A percentile compares a stretch with the other conserved stretches of the same genome.
These are phyloP conservation scores for Agapanthus africanus DNA, from an alignment of 106 monocot species.

Conservation along the genomic window DNA sequence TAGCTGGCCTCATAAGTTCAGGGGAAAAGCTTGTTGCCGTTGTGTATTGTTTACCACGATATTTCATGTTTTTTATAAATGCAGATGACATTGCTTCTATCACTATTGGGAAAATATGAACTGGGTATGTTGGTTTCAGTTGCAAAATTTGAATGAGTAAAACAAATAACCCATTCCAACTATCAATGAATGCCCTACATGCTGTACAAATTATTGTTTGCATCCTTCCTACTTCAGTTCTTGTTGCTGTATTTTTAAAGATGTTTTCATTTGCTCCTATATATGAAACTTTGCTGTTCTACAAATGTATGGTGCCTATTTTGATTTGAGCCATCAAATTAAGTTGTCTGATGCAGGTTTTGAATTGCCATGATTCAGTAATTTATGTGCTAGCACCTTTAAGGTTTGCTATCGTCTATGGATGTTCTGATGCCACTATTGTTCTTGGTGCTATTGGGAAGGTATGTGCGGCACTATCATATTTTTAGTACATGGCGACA, in stretches of 20 bases:
- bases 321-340: constrained; percentile 5
- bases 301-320: not conserved
- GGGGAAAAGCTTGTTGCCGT: not conserved
- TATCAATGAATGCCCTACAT: not conserved
- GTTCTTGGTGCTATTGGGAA: constrained; percentile 96
- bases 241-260: not conserved
- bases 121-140: not conserved
- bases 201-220: not conserved
- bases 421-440: constrained; percentile 93
- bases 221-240: not conserved
- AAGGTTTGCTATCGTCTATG: constrained; percentile 85
- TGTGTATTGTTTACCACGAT: not conserved
- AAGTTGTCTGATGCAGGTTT: constrained; percentile 52
- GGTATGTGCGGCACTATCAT: constrained; percentile 32
- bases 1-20: not conserved
- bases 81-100: not conserved
- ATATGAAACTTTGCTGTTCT: not conserved
- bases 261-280: not conserved
- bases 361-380: constrained; percentile 87
- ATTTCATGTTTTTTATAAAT: not conserved
- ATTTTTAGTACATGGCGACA: too few species aligned
- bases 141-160: not conserved
- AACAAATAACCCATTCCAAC: not conserved
- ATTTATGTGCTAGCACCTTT: constrained; percentile 89
- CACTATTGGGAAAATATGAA: not conserved